Evolutionary conservation across 352 stramenopile genomes (phyloP), one percentile per base, ranked within the genome.

Genomic region (Globisporangium mamillatum): DNA sequence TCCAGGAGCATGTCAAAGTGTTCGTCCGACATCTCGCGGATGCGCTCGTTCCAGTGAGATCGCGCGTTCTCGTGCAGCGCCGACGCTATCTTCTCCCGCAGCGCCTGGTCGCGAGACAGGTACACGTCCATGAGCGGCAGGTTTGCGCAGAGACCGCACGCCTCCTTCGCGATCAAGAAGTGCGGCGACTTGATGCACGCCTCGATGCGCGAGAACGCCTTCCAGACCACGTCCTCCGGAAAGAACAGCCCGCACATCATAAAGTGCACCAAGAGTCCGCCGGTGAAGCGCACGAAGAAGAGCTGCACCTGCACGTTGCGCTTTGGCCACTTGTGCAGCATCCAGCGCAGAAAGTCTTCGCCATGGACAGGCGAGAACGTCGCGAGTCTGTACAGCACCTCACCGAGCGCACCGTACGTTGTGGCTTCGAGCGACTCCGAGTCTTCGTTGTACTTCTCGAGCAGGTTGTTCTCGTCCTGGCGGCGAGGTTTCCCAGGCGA

Each of bases 1-100:
- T 94, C 86, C 20, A 94, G 75, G 64, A 94, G 77, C 76, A 83
- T 77, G 72, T 94, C 86, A 63, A 94, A 94, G 66, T 78, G 85
- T 69, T 93, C 82, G 72, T 94, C 86, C 46, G 84, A 91, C 63
- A 91, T 76, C 71, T 90, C 72, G 41, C 86, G 84, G 67, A 94
- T 90, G 68, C 81, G 82, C 63, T 80, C 72, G 76, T 93, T 92
- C 86, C 86, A 94, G 69, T 94, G 86, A 9, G 67, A 68, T 0
- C 66, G 78, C 55, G 84, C 77, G 65, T 87, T 94, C 46, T 81
- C 77, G 54, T 94, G 86, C 48, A 94, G 73, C 14, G 81, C 83
- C 0, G 76, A 81, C 29, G 84, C 76, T 25, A 94, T 72, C 59
- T 79, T 81, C 64, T 91, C 84, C 34, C 85, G 79, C 46, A 91